These are phyloP conservation scores for Pythium pyrilobum DNA, from an alignment of 352 stramenopile genomes.

Conservation along the genomic window DNA sequence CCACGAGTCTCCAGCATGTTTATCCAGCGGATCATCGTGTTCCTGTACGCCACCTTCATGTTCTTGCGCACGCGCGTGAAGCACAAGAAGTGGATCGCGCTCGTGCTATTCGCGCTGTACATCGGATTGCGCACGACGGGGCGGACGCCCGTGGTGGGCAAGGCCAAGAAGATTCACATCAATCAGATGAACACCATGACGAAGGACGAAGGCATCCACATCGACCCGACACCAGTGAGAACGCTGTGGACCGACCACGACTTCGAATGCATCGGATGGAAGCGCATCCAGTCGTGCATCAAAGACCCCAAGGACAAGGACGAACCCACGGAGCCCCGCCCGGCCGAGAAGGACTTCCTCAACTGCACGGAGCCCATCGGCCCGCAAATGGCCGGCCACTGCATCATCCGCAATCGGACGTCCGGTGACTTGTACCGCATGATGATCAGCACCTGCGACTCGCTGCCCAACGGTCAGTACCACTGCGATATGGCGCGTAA, in stretches of 20 bases:
- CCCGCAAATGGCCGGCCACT: constrained; percentile 73
- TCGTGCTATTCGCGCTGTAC: constrained; percentile 46
- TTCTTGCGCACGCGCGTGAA: constrained; percentile 57
- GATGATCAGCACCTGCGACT: constrained; percentile 76
- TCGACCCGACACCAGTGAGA: constrained; percentile 45
- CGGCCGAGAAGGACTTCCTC: constrained; percentile 70
- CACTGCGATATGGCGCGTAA: constrained; percentile 76
- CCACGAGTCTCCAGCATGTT: constrained; percentile 29
- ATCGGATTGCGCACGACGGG: constrained; percentile 49
- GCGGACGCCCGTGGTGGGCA: constrained; percentile 48
- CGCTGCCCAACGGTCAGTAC: constrained; percentile 61
- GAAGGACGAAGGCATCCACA: constrained; percentile 53
- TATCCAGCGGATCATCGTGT: constrained; percentile 67
- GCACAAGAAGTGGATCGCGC: constrained; percentile 65
- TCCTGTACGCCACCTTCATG: constrained; percentile 48
- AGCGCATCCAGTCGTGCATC: constrained; percentile 70
- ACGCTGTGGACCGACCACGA: constrained; percentile 69
- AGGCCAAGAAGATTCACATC: constrained; percentile 61
- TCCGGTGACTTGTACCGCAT: constrained; percentile 76
- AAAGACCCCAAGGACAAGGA: constrained; percentile 38
- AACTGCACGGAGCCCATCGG: constrained; percentile 67
- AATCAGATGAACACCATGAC: constrained; percentile 69
- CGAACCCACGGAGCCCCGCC: constrained; percentile 26
- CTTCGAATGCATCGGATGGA: constrained; percentile 85
- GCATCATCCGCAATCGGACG: constrained; percentile 78